Conservation (phyloP, 441 rosid genomes). For the Rhodomyrtus psidioides region DNA sequence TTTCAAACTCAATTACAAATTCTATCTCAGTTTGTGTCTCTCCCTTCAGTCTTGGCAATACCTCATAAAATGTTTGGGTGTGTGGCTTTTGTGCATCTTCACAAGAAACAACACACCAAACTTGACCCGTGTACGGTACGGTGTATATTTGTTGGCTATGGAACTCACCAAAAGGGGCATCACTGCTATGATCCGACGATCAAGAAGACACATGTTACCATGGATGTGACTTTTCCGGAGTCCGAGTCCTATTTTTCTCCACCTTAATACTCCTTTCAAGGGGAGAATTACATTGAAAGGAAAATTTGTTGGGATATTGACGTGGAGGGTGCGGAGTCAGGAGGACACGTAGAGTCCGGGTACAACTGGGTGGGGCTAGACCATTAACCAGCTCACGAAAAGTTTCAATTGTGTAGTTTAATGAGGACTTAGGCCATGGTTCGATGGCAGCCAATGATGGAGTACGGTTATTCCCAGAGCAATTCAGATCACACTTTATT, state of each 20-base stretch:
- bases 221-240: not conserved
- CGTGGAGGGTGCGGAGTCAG: too few relatives aligned
- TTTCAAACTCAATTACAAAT: not conserved
- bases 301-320: not conserved
- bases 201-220: not conserved
- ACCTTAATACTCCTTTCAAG: not conserved
- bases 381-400: too few relatives aligned
- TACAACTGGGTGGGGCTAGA: too few relatives aligned
- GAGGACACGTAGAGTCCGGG: too few relatives aligned
- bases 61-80: not conserved
- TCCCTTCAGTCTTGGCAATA: not conserved
- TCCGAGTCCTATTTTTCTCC: not conserved
- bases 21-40: not conserved
- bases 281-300: not conserved
- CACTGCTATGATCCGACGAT: not conserved
- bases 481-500: too few relatives aligned
- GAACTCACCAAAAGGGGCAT: not conserved
- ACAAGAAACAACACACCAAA: not conserved
- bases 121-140: not conserved
- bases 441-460: too few relatives aligned
- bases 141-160: not conserved
- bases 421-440: too few relatives aligned
- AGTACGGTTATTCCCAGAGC: too few relatives aligned
- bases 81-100: not conserved
- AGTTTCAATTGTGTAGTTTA: too few relatives aligned